Evolutionary conservation across 352 stramenopile species (phyloP).

Genomic region (Globisporangium cylindrosporum): DNA sequence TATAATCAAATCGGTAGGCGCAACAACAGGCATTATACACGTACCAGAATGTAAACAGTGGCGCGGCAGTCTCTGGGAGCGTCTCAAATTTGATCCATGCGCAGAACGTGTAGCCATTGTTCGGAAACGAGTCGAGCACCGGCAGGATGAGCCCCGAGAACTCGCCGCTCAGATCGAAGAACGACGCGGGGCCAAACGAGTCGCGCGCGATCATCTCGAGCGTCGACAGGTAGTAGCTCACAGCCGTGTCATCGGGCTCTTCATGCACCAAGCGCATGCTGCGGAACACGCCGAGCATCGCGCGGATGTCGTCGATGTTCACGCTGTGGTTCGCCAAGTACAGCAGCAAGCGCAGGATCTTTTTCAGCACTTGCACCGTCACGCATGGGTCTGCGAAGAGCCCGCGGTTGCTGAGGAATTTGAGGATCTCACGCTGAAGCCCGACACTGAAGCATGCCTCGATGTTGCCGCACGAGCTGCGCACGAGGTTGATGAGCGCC

Average conservation of each 20-base stretch:
- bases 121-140: slow-evolving; percentile 68
- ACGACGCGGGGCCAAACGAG: slow-evolving; percentile 77
- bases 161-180: slow-evolving; percentile 80
- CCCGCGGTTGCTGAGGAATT: slow-evolving; percentile 65
- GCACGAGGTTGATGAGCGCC: slow-evolving; percentile 74
- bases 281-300: slow-evolving; percentile 80
- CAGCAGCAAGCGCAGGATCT: slow-evolving; percentile 70
- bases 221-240: slow-evolving; percentile 79
- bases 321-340: slow-evolving; percentile 81
- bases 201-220: slow-evolving; percentile 85
- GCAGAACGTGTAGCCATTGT: slow-evolving; percentile 83
- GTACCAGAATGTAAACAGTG: slow-evolving; percentile 79
- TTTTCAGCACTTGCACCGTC: slow-evolving; percentile 66
- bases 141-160: slow-evolving; percentile 71
- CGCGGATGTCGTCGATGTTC: slow-evolving; percentile 72
- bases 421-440: slow-evolving; percentile 68
- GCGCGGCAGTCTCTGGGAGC: slow-evolving; percentile 61
- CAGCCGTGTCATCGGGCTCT: slow-evolving; percentile 59
- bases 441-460: slow-evolving; percentile 69
- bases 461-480: slow-evolving; percentile 72
- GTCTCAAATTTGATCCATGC: slow-evolving; percentile 85
- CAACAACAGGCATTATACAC: neutral
- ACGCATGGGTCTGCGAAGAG: slow-evolving; percentile 63
- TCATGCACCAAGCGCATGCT: slow-evolving; percentile 66
- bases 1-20: neutral